Conservation (phyloP, 345 rosid genomes). For the Barbarea vulgaris region DNA sequence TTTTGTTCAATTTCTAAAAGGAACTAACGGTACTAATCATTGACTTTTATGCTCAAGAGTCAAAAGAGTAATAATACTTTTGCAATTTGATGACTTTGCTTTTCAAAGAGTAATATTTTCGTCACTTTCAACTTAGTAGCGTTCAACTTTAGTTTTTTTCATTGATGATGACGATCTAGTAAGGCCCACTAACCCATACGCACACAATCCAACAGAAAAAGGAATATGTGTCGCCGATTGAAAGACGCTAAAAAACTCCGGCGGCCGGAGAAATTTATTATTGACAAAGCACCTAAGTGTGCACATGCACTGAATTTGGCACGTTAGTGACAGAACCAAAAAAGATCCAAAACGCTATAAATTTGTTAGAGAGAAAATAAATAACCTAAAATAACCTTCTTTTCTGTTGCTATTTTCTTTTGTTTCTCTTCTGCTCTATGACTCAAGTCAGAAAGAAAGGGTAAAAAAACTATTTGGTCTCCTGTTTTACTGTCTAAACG, state of each 20-base stretch:
- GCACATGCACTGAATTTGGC: background rate
- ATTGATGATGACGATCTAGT: background rate
- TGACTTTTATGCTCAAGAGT: background rate
- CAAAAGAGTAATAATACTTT: background rate
- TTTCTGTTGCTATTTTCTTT: background rate
- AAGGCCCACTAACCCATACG: background rate
- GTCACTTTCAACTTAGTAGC: background rate
- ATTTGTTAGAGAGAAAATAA: constrained; percentile 13
- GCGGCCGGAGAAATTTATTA: background rate
- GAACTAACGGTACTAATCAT: background rate
- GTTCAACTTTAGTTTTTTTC: background rate
- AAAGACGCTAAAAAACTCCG: background rate
- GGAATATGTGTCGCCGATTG: background rate
- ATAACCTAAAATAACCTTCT: background rate
- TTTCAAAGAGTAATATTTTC: background rate
- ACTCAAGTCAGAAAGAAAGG: constrained; percentile 8
- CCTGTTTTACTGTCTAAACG: background rate
- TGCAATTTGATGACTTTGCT: background rate
- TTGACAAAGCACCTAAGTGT: background rate
- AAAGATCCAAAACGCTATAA: constrained; percentile 9
- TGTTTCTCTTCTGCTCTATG: constrained; percentile 4
- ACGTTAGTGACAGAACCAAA: background rate
- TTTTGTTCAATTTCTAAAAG: background rate
- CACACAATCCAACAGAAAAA: background rate
- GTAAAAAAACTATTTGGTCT: background rate